Evolutionary conservation across 169 alveolate species (phyloP).

Genomic region (Plasmodium knowlesi): DNA sequence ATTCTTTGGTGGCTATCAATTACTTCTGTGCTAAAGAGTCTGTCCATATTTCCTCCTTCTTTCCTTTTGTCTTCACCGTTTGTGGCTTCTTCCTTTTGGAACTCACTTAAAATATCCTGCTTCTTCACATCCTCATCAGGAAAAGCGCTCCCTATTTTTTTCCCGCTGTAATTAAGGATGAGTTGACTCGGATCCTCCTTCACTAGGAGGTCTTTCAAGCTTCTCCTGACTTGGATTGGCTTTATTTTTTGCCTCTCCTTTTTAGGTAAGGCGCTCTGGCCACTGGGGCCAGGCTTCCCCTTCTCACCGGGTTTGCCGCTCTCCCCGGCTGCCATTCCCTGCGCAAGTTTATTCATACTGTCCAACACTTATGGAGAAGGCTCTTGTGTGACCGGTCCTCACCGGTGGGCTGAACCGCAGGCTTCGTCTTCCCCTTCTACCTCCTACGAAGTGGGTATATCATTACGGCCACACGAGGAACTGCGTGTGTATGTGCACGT

Average conservation of each 20-base stretch:
- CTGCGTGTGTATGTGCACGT: background rate
- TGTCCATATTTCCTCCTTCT: background rate
- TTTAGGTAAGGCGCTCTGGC: background rate
- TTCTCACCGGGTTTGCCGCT: background rate
- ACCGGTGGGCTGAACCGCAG: background rate
- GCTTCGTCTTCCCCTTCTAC: background rate
- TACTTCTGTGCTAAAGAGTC: background rate
- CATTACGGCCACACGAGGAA: background rate
- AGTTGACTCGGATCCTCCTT: slow-evolving; percentile 22
- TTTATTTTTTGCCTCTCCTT: slow-evolving; percentile 20
- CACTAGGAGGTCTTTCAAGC: slow-evolving; percentile 41
- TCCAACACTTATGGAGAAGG: background rate
- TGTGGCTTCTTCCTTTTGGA: background rate
- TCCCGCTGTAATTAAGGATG: slow-evolving; percentile 44
- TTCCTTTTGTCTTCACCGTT: background rate
- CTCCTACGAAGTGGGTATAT: background rate
- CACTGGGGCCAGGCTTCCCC: background rate
- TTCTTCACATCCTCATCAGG: background rate
- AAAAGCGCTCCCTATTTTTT: slow-evolving; percentile 18
- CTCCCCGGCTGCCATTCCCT: background rate
- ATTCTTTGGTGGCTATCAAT: slow-evolving; percentile 15
- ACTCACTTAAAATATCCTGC: background rate
- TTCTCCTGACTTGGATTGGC: slow-evolving; percentile 62
- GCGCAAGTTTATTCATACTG: background rate
- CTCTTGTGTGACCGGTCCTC: background rate